Conservation (phyloP, 139 green algal species). For the Desmodesmus armatus region DNA sequence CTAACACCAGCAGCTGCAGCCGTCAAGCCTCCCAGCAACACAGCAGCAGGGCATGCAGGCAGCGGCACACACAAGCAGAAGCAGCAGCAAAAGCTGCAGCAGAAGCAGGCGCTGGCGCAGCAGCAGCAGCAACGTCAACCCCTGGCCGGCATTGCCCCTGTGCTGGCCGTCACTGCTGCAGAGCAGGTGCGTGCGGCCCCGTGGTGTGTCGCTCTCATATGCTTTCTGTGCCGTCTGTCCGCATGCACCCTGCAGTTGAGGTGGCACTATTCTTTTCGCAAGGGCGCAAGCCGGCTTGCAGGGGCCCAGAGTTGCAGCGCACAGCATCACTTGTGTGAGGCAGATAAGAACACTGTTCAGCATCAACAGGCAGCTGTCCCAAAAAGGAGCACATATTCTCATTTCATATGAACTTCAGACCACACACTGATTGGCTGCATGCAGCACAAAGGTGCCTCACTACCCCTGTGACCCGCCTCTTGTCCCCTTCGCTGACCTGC, state of each 20-base stretch:
- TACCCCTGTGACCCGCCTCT: not conserved
- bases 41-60: not conserved
- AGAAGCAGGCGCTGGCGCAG: not conserved
- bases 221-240: not conserved
- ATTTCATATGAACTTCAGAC: not conserved
- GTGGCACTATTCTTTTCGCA: not conserved
- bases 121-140: not conserved
- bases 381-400: not conserved
- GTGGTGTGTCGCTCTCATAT: not conserved
- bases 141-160: not conserved
- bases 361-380: not conserved
- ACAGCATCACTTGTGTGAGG: no score
- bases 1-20: not conserved
- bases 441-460: no score
- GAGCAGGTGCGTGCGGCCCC: not conserved
- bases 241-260: not conserved
- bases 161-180: not conserved
- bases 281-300: no score
- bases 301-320: no score
- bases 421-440: no score
- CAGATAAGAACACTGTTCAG: no score
- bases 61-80: not conserved
- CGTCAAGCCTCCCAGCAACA: no score
- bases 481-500: slow-evolving; percentile 1
- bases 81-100: slow-evolving; percentile 12